These are phyloP conservation scores for Nannizziopsis barbatae DNA, from an alignment of 2,329 filamentous ascomycete species.

Conservation along the genomic window DNA sequence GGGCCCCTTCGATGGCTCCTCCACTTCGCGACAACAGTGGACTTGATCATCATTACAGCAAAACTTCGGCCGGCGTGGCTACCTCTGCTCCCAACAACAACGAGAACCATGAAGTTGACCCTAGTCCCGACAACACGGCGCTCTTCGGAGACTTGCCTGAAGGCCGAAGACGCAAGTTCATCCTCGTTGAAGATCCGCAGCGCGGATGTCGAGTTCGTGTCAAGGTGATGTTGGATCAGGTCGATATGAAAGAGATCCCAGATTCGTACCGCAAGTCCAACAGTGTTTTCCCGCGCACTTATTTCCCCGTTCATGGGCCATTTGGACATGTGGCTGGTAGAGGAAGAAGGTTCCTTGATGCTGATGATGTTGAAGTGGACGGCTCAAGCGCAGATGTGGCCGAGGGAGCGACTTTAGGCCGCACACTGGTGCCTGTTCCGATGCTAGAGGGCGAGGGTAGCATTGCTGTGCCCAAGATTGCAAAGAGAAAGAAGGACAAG, in stretches of 20 bases:
- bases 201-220: constrained; percentile 73
- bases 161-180: constrained; percentile 89
- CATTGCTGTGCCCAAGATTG: constrained; percentile 63
- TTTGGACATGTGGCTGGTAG: constrained; percentile 55
- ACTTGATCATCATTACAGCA: constrained; percentile 33
- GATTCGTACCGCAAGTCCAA: constrained; percentile 87
- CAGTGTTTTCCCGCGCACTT: constrained; percentile 81
- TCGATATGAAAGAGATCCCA: constrained; percentile 90
- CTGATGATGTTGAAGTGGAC: constrained; percentile 20
- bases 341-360: constrained; percentile 58
- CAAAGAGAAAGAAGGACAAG: constrained; percentile 57
- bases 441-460: constrained; percentile 61
- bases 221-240: constrained; percentile 81
- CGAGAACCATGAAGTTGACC: constrained; percentile 18
- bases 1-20: constrained; percentile 50
- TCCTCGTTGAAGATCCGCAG: constrained; percentile 81
- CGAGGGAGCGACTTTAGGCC: constrained; percentile 28
- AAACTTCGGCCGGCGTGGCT: constrained; percentile 26
- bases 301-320: constrained; percentile 76
- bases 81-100: constrained; percentile 20
- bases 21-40: constrained; percentile 45
- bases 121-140: constrained; percentile 43
- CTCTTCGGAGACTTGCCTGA: constrained; percentile 84
- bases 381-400: constrained; percentile 18
- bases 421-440: constrained; percentile 48